Evolutionary conservation across 257 asterid species (phyloP).

Genomic region (Nicotiana paniculata): DNA sequence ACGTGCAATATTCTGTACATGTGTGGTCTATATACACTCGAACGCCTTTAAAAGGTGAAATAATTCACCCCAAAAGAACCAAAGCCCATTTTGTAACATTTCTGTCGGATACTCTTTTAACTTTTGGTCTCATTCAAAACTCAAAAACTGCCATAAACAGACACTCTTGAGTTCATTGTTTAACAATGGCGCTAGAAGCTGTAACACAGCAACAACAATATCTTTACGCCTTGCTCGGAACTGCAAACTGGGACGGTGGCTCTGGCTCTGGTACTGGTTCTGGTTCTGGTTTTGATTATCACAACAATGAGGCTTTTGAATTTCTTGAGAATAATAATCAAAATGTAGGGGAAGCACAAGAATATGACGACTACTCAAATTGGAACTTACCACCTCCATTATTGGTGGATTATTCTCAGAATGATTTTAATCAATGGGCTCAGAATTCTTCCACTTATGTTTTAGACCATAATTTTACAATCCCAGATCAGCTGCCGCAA

Average conservation of each 20-base stretch:
- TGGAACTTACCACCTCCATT: background rate
- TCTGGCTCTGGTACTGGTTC: background rate
- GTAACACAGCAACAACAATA: conserved; percentile 18
- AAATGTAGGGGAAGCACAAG: background rate
- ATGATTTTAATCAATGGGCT: conserved; percentile 5
- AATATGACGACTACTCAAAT: background rate
- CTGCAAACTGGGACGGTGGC: background rate
- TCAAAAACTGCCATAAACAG: background rate
- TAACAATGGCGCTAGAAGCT: conserved; percentile 30
- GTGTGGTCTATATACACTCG: background rate
- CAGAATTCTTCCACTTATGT: conserved; percentile 2
- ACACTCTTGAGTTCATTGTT: background rate
- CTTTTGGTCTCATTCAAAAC: background rate
- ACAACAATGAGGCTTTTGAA: background rate
- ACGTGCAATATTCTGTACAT: conserved; percentile 17
- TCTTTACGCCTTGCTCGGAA: conserved; percentile 1
- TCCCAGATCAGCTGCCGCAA: background rate
- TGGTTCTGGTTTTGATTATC: conserved; percentile 15
- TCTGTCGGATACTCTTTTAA: background rate
- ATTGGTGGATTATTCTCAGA: background rate
- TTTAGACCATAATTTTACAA: background rate
- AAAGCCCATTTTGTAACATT: background rate
- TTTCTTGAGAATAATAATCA: background rate
- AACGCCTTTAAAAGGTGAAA: conserved; percentile 12
- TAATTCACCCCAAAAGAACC: conserved; percentile 10